phyloP scores from a whole-genome alignment of 1,284 basidiomycete genomes.

The Earliella scabrosa region DNA sequence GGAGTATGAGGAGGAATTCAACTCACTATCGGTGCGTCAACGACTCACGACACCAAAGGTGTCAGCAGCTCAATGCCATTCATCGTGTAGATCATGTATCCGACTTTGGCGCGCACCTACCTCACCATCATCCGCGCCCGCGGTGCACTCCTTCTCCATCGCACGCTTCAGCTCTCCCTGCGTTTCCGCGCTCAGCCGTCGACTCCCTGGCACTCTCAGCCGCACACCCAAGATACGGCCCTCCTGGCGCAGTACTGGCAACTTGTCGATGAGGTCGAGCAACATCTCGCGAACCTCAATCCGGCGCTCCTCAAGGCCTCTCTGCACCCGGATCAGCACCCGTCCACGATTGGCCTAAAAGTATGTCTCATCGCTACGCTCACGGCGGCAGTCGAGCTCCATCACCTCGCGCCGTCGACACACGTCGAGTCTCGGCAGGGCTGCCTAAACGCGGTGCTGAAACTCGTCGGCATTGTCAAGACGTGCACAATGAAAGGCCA shows the following conservation, averaged over 20 bases:
- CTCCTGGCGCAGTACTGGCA: background rate
- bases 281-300: background rate
- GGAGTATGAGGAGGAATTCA: constrained; percentile 2
- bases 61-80: too few species aligned
- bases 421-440: background rate
- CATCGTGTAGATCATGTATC: constrained; percentile 2
- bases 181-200: background rate
- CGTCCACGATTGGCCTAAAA: background rate
- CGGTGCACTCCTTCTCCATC: background rate
- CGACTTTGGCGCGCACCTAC: background rate
- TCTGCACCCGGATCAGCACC: background rate
- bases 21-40: background rate
- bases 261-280: background rate
- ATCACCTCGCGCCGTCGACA: background rate
- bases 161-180: background rate
- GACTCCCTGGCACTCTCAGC: background rate
- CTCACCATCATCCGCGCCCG: background rate
- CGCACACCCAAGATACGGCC: background rate
- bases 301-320: background rate
- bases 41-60: too few species aligned
- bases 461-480: constrained; percentile 7
- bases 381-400: background rate
- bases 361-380: background rate
- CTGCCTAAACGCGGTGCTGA: constrained; percentile 1
- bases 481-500: background rate